A percentile compares a stretch with the other conserved stretches of the same genome.
These are phyloP conservation scores for Chrysanthemum seticuspe DNA, from an alignment of 129 eudicot species.

Conservation along the genomic window DNA sequence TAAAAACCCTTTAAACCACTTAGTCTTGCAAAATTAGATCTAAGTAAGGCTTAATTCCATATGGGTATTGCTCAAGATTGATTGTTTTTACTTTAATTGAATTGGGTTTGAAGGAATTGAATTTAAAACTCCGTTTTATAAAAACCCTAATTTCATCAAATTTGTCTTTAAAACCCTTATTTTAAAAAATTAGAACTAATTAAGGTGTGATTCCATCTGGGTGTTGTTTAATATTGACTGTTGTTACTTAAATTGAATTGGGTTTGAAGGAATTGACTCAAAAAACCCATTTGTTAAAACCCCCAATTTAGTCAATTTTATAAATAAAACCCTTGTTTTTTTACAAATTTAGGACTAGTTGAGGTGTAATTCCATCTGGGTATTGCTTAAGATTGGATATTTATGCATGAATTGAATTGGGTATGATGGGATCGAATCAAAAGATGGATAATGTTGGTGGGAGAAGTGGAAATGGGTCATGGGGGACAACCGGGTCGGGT, in stretches of 20 bases:
- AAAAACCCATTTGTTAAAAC: too few species aligned
- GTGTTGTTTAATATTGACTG: slow-evolving; percentile 8
- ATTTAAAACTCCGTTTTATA: too few species aligned
- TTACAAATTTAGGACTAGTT: slow-evolving; percentile 28
- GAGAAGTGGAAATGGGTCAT: slow-evolving; percentile 42
- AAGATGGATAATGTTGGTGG: slow-evolving; percentile 48
- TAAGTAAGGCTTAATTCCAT: slow-evolving; percentile 29
- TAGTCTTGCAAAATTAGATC: slow-evolving; percentile 21
- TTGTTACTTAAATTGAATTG: slow-evolving; percentile 28
- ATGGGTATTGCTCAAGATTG: slow-evolving; percentile 30
- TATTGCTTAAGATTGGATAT: slow-evolving; percentile 2
- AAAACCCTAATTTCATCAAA: not conserved
- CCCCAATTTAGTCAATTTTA: not conserved
- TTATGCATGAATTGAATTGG: slow-evolving; percentile 30
- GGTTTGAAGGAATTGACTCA: slow-evolving; percentile 29
- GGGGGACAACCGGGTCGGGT: slow-evolving; percentile 79
- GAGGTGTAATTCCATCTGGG: slow-evolving; percentile 37
- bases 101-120: slow-evolving; percentile 33
- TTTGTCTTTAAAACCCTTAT: not conserved
- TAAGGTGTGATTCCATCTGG: slow-evolving; percentile 34
- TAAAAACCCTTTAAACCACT: slow-evolving; percentile 19
- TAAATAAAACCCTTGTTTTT: not conserved
- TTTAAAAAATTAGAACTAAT: slow-evolving; percentile 27
- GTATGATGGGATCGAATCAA: slow-evolving; percentile 41
- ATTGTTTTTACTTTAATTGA: slow-evolving; percentile 16